These are phyloP conservation scores for Coniochaeta sp. DNA, from an alignment of 2,329 filamentous ascomycete species.

Conservation along the genomic window DNA sequence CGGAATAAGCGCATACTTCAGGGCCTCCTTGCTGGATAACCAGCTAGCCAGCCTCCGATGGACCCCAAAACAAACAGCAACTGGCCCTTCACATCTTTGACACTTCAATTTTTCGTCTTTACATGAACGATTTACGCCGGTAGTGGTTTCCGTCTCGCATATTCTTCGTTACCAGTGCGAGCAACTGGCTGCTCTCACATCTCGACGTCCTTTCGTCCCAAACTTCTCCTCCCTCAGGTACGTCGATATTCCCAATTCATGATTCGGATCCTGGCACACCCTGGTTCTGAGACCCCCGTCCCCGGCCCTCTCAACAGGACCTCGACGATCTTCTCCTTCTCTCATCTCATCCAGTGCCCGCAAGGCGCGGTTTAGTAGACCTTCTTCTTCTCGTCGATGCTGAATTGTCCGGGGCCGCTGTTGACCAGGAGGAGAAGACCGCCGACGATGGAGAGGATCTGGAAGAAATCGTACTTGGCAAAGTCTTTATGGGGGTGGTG, in stretches of 20 bases:
- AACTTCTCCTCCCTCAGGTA: not conserved
- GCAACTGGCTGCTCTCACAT: not conserved
- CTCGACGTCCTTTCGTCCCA: not conserved
- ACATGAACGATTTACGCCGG: not conserved
- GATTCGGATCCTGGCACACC: not conserved
- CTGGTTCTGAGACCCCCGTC: not conserved
- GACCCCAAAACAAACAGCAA: not conserved
- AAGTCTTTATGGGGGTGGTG: conserved; percentile 99
- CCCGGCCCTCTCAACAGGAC: not conserved
- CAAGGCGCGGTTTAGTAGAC: conserved; percentile 61
- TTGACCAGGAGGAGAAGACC: conserved; percentile 95
- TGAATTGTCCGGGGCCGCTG: conserved; percentile 96
- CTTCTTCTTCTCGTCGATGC: conserved; percentile 99
- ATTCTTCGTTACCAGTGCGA: not conserved
- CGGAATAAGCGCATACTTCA: no score
- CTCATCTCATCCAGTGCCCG: not conserved
- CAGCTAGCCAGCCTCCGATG: not conserved
- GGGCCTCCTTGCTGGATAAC: not conserved
- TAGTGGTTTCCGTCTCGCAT: not conserved
- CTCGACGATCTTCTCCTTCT: not conserved
- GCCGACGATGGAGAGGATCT: conserved; percentile 96
- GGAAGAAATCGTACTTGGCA: conserved; percentile 99
- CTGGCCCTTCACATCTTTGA: not conserved
- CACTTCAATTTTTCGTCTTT: not conserved
- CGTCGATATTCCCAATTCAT: not conserved